Evolutionary conservation across 176 grass and related monocot genomes (phyloP), one percentile per base, ranked within the genome.

Genomic region (Melocanna baccifera): DNA sequence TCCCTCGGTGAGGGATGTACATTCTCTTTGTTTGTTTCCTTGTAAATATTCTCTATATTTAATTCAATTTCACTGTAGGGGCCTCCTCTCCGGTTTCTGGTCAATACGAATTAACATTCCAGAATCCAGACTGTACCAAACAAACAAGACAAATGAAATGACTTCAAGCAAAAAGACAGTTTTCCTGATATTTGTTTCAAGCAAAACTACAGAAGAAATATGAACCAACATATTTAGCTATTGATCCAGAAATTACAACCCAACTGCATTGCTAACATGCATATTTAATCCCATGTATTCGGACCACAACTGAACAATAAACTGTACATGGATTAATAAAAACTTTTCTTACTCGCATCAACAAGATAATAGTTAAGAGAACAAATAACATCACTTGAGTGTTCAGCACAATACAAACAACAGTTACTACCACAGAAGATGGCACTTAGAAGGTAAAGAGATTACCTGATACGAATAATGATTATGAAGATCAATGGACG

Each of bases 391-490:
- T 84, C 36, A 65, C 19, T 68, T 68, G 26, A 85, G 62, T 42
- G 25, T n/a, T 52, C 63, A 69, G 53, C 18, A 76, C 71, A 85
- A 75, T 56, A 88, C 18, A 72, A 88, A 73, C 20, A 43, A 78
- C 13, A 56, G 42, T 25, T 55, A 65, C 43, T 63, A 81, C 45
- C 30, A 41, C 25, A 39, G 7, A 83, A 79, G 34, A 89, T n/a
- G 55, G 40, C 53, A 59, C 12, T 50, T 85, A 26, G 29, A 75
- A 50, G 12, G 12, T 57, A 20, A 79, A 67, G 12, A 40, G 42
- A 75, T 86, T 58, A 98, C 95, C 89, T 98, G 95, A 89, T 98
- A 98, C 2, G 95, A 92, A 85, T 98, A 98, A 90, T 98, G 95
- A 72, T 94, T 98, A 81, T 98, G 95, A 82, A 98, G 95, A 91